Conservation (phyloP, 345 rosid species). For the Camelina sativa region DNA sequence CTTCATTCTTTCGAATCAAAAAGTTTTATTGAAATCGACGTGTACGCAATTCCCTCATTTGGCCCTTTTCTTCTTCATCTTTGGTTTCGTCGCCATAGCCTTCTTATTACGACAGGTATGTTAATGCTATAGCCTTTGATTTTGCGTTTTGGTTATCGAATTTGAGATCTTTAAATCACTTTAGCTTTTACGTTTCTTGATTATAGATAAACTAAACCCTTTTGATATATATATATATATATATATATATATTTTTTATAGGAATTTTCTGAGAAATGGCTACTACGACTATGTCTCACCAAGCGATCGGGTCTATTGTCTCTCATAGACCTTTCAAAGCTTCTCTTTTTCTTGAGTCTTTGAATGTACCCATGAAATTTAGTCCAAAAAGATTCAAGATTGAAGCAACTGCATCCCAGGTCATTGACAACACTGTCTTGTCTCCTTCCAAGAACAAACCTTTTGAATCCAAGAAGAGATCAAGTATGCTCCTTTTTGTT, state of each 20-base stretch:
- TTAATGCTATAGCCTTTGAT: background rate
- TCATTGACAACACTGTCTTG: constrained; percentile 60
- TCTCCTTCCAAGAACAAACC: constrained; percentile 54
- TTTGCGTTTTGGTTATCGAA: background rate
- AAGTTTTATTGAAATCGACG: constrained; percentile 18
- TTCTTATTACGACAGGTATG: constrained; percentile 2
- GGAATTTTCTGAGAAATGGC: constrained; percentile 53
- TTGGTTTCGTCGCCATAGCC: constrained; percentile 42
- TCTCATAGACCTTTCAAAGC: constrained; percentile 42
- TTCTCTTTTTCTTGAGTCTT: constrained; percentile 44
- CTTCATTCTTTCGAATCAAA: background rate
- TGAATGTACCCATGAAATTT: constrained; percentile 46
- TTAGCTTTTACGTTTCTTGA: constrained; percentile 1
- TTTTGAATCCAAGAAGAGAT: constrained; percentile 57
- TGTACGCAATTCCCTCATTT: background rate
- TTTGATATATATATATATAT: too few species aligned
- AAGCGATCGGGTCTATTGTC: constrained; percentile 55
- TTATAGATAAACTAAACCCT: too few species aligned
- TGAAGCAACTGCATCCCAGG: constrained; percentile 60
- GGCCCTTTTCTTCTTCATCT: constrained; percentile 14
- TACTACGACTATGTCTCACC: constrained; percentile 59
- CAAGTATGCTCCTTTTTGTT: constrained; percentile 49
- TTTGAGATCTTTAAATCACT: constrained; percentile 19
- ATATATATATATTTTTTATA: too few species aligned
- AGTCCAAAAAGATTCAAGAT: constrained; percentile 46